phyloP scores from a whole-genome alignment of 2,329 filamentous ascomycete species.

The Beauveria australis region DNA sequence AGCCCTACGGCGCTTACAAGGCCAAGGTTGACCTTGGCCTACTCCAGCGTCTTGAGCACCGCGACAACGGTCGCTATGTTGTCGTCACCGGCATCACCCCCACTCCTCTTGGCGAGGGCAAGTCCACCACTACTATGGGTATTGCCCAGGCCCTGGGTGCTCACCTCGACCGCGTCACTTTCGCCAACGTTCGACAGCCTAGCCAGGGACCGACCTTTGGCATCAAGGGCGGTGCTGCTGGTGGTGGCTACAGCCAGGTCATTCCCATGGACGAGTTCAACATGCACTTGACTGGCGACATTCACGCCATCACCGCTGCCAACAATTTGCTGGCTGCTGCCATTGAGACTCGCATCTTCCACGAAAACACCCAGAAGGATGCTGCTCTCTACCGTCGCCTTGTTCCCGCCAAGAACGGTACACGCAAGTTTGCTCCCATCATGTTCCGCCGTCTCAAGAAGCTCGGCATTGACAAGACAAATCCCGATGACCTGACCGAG shows the following conservation, averaged over 20 bases:
- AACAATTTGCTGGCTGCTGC: conserved; percentile 96
- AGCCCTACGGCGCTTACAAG: conserved; percentile 92
- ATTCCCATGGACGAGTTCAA: conserved; percentile 99
- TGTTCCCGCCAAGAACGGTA: conserved; percentile 83
- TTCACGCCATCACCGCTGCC: conserved; percentile 92
- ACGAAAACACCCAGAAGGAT: conserved; percentile 92
- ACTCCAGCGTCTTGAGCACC: conserved; percentile 76
- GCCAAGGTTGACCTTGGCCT: conserved; percentile 84
- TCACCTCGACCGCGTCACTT: conserved; percentile 78
- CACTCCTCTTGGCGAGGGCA: conserved; percentile 92
- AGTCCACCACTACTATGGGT: conserved; percentile 96
- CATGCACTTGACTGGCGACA: conserved; percentile 92
- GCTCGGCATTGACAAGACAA: conserved; percentile 89
- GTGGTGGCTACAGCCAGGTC: conserved; percentile 96
- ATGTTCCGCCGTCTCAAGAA: conserved; percentile 94
- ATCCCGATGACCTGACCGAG: conserved; percentile 81
- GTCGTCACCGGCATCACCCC: conserved; percentile 94
- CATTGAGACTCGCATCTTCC: conserved; percentile 97
- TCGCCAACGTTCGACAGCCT: conserved; percentile 94
- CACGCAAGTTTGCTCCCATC: conserved; percentile 75
- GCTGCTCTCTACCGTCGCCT: conserved; percentile 78
- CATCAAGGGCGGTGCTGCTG: conserved; percentile 96
- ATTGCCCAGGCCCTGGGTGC: conserved; percentile 86
- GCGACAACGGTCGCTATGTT: conserved; percentile 82
- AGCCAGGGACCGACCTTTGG: conserved; percentile 97